Base-by-base conservation (phyloP, 805 yeast genomes). In the Yamadazyma laniorum region DNA sequence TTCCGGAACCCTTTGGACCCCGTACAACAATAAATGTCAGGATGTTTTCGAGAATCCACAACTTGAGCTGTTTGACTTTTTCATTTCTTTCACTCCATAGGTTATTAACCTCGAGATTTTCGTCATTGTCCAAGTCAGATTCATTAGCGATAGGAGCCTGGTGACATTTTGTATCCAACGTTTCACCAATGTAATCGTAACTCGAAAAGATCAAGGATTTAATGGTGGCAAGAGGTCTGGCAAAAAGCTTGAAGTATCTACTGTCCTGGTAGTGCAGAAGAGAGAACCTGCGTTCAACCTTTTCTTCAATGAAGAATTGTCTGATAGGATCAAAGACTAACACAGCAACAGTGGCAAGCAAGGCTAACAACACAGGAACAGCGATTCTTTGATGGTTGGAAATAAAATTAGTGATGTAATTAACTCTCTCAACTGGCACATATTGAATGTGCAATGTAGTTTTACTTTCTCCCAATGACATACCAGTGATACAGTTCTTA, bases 1-100 rank as follows among this genome's bases (percentile, higher is more conserved):
- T 91, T 16, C 98, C 99, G n/a, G 95, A 80, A 4, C 99, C 99
- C 47, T 87, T 75, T 4, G 99, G 98, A 9, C 99, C 99, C 45
- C 82, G 78, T 3, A 93, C 80, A 3, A 93, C 79, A 18, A 91
- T 89, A 55, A 89, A 93, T 1, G 97, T 87, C 56, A 85, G 82
- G n/a, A 81, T 80, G 45, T 89, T 90, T 58, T 93, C 99, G 41
- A 79, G 80, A 5, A 93, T 65, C 93, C 95, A 85, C 48, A 85
- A 65, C 47, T 73, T 75, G 39, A 93, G 54, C 46, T 84, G 87
- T 40, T 80, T 79, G 1, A 83, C 79, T 43, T 77, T 75, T 36
- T 80, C 84, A 26, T 68, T 59, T 29, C 96, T 67, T 51, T 89
- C 95, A 25, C 74, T 72, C 95, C 95, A 84, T 18, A 83, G 52